Base-by-base conservation (phyloP, 2,329 filamentous ascomycete species). In the Penicillium frequentans region DNA sequence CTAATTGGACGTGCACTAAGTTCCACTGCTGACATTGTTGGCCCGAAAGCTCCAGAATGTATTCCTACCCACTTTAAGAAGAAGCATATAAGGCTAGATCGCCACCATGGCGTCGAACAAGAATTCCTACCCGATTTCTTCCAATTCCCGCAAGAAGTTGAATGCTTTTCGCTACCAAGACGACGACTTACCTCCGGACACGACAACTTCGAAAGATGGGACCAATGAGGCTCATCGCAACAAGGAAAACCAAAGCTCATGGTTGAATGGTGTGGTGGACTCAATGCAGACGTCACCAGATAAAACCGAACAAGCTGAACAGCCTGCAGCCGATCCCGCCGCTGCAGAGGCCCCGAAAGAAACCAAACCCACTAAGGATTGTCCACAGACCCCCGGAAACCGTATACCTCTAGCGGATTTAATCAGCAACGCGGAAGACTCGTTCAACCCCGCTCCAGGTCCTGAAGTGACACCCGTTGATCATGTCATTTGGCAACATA, bases 391-490 rank as follows among this genome's bases (percentile, higher is more conserved):
- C 14, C 84, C 85, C 2, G 81, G 80, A 24, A 82, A 84, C 44
- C 76, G 83, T 54, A 78, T 87, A 39, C 83, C 84, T 24, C 73
- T 87, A 13, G 83, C 83, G 31, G 84, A 87, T 59, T 74, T 87
- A 31, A 84, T 87, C 46, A 83, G 83, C 60, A 85, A 86, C 67
- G 79, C 80, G 48, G 84, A 87, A 68, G 83, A 86, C 65, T 78
- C 78, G 10, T 76, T 79, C 37, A 80, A 77, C 62, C 75, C 77
- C 56, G 74, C 75, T n/a, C 73, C 76, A 26, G 76, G 75, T 51
- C 76, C 80, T 21, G 71, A 76, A n/a, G 69, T 76, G 19, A 86
- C 84, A 1, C 85, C 85, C 0, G 82, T 86, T 60, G 85, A 87
- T 60, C 82, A 85, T 65, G 77, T 88, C 45, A 78, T 80, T 49